Evolutionary conservation across 2,329 filamentous ascomycete genomes (phyloP).

Genomic region (Epichloe typhina): DNA sequence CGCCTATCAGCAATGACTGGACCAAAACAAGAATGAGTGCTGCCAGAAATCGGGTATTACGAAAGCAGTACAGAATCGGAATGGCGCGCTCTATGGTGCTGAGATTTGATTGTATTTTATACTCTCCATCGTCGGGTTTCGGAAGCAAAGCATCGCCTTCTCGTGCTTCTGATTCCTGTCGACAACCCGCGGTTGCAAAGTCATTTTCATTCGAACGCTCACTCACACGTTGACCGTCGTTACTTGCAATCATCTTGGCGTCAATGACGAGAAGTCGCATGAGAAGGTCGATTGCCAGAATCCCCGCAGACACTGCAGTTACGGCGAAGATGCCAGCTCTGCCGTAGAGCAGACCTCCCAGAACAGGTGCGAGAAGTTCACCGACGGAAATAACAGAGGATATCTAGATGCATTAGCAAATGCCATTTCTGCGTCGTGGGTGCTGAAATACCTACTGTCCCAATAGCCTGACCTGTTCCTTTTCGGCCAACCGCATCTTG

Average conservation of each 20-base stretch:
- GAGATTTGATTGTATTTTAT: neutral
- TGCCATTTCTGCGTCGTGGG: neutral
- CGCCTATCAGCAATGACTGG: neutral
- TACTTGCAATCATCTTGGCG: too few relatives aligned
- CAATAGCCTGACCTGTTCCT: neutral
- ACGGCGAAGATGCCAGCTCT: neutral
- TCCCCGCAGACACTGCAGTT: neutral
- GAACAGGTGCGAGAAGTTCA: neutral
- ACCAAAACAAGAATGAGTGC: neutral
- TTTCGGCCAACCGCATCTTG: neutral
- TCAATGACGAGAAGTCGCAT: slow-evolving; percentile 1
- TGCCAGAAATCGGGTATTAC: neutral
- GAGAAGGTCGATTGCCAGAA: neutral
- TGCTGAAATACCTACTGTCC: neutral
- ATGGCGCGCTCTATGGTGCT: neutral
- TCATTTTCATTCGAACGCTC: too few relatives aligned
- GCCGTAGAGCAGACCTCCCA: slow-evolving; percentile 1
- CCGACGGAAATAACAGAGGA: neutral
- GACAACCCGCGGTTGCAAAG: too few relatives aligned
- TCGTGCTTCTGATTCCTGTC: neutral
- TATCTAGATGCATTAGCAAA: neutral
- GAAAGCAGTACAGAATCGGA: slow-evolving; percentile 2
- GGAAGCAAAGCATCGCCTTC: neutral
- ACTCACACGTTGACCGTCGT: neutral
- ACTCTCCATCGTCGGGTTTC: neutral